Base-by-base conservation (phyloP, 2,329 filamentous ascomycete genomes). In the Boeremia lycopersici region DNA sequence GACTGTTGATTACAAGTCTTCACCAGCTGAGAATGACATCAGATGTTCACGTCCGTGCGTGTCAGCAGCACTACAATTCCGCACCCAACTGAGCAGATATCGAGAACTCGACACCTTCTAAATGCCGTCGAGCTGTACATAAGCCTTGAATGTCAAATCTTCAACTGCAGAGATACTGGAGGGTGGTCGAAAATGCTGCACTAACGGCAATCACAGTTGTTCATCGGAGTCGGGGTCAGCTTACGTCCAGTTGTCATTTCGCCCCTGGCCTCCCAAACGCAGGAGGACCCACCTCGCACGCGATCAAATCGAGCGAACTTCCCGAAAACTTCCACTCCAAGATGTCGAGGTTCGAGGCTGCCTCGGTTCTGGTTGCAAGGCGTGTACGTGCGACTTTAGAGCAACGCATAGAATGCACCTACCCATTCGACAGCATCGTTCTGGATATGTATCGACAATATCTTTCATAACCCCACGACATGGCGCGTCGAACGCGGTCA, bases 151-250 rank as follows among this genome's bases (percentile, higher is more conserved):
- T 23, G 19, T 23, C 19, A 23, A 23, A 23, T 23, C 19, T 23
- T 23, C 3, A 23, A 23, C 19, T 23, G 19, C 19, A 23, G 2
- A 3, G 5, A 23, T 23, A 23, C 19, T 23, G 19, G 19, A 23
- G 5, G 5, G 19, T 5, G 19, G 19, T 23, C 26, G 28, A 15
- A 39, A 26, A 19, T 7, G 5, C 6, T n/a, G 26, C 12, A 41
- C n/a, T 15, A 8, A 28, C 19, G 13, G 10, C 40, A 23, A 10
- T 19, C 17, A 23, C 6, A 40, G 6, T n/a, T 11, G 25, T 38
- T 28, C 31, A 33, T 40, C 33, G 40, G 51, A 34, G 40, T 48
- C 51, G 40, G 44, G 15, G 45, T 54, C 45, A 54, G 51, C 51
- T 49, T 54, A 53, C 51, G 19, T 12, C 28, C 34, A 3, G 34